Conservation (phyloP, 2,329 filamentous ascomycete species). For the Trichophaea hybrida region DNA sequence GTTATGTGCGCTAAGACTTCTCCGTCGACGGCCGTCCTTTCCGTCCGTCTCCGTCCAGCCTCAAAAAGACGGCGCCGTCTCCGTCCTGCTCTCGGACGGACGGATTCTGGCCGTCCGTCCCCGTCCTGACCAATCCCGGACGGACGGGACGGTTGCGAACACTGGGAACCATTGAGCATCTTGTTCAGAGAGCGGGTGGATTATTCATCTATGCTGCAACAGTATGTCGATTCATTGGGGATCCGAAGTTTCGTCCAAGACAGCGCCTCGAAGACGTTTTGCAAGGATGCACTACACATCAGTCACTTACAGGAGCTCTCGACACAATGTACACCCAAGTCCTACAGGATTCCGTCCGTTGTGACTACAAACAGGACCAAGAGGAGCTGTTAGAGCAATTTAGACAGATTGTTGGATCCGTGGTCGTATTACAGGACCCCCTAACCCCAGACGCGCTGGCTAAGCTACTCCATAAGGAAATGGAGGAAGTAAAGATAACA, state of each 20-base stretch:
- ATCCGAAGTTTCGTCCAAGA: not conserved
- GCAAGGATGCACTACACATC: not conserved
- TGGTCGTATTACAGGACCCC: slow-evolving; percentile 20
- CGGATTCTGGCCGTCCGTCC: too few species aligned
- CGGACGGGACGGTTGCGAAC: too few species aligned
- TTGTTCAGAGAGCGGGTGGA: slow-evolving; percentile 21
- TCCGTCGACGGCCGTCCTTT: too few species aligned
- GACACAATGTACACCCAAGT: not conserved
- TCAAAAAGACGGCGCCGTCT: too few species aligned
- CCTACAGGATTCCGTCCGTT: not conserved
- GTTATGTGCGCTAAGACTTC: too few species aligned
- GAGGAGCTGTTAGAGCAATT: not conserved
- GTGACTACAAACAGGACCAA: not conserved
- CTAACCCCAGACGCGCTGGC: slow-evolving; percentile 21
- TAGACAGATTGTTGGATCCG: slow-evolving; percentile 17
- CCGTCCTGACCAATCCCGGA: too few species aligned
- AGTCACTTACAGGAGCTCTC: not conserved
- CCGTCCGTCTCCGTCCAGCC: too few species aligned
- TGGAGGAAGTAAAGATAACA: slow-evolving; percentile 10
- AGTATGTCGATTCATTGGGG: slow-evolving; percentile 26
- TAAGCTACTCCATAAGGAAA: slow-evolving; percentile 18
- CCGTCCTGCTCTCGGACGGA: too few species aligned
- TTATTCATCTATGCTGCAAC: slow-evolving; percentile 29
- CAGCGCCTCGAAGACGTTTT: slow-evolving; percentile 5
- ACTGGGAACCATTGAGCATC: slow-evolving; percentile 13